Evolutionary conservation across 2,329 filamentous ascomycete genomes (phyloP), one percentile per base, ranked within the genome.

Genomic region (Penicillium janthinellum): DNA sequence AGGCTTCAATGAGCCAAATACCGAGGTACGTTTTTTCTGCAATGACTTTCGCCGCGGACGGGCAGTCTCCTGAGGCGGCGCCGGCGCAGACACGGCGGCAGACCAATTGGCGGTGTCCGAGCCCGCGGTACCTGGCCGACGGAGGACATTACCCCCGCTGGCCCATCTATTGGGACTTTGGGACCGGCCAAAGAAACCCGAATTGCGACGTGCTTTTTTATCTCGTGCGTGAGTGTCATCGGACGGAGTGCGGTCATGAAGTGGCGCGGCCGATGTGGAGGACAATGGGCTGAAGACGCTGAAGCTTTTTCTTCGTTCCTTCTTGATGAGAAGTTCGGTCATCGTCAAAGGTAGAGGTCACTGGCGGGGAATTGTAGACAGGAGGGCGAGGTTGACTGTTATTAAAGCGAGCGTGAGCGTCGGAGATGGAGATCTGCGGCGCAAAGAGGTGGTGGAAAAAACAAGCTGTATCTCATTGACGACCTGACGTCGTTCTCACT

Each of bases 1-100:
- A 52, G 80, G 83, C 60, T 82, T 80, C 53, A 87, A 73, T 1
- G 86, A 87, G 41, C 84, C 84, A 70, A 88, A 86, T 28, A 86
- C 78, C 3, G 85, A 87, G n/a, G 78, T 74, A 11, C 83, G 79
- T 62, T 75, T 77, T 65, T 78, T 81, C 64, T 79, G 78, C 14
- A 80, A 64, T 17, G 77, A 80, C 64, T 75, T 77, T 37, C 79
- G 78, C 35, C 76, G 75, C 31, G 73, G 72, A 20, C 72, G 77
- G 47, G 69, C 57, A 5, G 62, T 64, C 35, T 78, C 76, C 7
- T 71, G 59, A 14, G 64, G 62, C 5, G 64, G 54, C 15, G 63
- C 56, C 12, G 68, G 60, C 20, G 65, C 57, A 25, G 70, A 60
- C 39, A 66, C 64, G 35, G 67, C 66, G 28, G 66, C 60, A 28